phyloP scores from a whole-genome alignment of 108 stramenopile genomes.

The Nannochloropsis oceanica region DNA sequence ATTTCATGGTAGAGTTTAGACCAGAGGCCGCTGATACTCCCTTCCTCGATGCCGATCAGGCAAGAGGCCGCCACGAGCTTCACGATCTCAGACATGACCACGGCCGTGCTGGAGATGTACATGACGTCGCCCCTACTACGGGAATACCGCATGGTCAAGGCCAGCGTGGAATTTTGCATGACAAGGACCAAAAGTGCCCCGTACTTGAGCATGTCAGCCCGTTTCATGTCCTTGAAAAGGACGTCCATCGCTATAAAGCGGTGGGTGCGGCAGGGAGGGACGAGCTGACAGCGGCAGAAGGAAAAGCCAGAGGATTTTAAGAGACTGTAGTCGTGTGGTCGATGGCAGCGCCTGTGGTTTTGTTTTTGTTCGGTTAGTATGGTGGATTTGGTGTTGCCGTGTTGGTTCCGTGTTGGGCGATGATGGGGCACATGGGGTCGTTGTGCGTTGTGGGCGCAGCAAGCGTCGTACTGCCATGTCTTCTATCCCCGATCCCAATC shows the following conservation, averaged over 20 bases:
- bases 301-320: too few species aligned
- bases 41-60: constrained; percentile 13
- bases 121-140: neutral
- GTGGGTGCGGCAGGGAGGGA: too few species aligned
- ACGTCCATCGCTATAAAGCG: neutral
- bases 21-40: constrained; percentile 1
- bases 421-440: too few species aligned
- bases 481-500: too few species aligned
- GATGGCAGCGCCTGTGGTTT: too few species aligned
- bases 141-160: constrained; percentile 21
- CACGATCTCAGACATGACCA: constrained; percentile 37
- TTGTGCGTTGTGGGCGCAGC: too few species aligned
- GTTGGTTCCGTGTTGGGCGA: too few species aligned
- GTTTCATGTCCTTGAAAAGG: neutral
- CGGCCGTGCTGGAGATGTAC: constrained; percentile 29
- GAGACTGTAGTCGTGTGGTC: too few species aligned
- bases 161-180: constrained; percentile 25
- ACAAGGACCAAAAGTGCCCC: constrained; percentile 17
- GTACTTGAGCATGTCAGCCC: neutral
- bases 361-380: too few species aligned
- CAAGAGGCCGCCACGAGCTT: constrained; percentile 20
- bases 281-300: too few species aligned
- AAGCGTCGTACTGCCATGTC: too few species aligned
- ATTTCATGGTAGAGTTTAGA: constrained; percentile 23
- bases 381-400: too few species aligned